These are phyloP conservation scores for Knoxdaviesia capensis DNA, from an alignment of 2,329 filamentous ascomycete species.

Conservation along the genomic window DNA sequence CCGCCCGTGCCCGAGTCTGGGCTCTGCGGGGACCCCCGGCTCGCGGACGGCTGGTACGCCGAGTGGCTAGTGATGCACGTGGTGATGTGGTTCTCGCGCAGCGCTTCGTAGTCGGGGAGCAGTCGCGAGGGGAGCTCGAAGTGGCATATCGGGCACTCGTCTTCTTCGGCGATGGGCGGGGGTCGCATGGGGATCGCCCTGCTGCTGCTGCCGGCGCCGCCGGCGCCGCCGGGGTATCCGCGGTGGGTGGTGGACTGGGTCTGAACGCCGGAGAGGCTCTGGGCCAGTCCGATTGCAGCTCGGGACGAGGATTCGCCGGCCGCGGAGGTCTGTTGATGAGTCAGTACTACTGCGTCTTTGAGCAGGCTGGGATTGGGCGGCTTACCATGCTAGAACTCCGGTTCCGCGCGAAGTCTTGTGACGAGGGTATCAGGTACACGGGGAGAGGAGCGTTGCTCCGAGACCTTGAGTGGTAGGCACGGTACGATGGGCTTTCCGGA, in stretches of 20 bases:
- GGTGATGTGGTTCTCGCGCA: slow-evolving; percentile 37
- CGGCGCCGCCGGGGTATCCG: too few species aligned
- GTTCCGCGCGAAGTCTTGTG: slow-evolving; percentile 10
- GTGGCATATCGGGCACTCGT: slow-evolving; percentile 64
- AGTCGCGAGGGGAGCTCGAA: slow-evolving; percentile 41
- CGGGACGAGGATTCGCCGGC: slow-evolving; percentile 15
- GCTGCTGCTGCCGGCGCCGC: too few species aligned
- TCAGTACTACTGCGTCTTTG: too few species aligned
- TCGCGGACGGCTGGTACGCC: slow-evolving; percentile 15
- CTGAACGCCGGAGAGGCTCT: too few species aligned
- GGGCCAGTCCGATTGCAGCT: slow-evolving; percentile 3
- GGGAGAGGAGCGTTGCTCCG: too few species aligned
- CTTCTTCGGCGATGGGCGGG: slow-evolving; percentile 44
- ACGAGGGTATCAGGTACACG: too few species aligned
- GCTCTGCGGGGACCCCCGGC: neutral
- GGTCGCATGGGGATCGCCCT: slow-evolving; percentile 10
- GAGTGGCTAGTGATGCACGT: slow-evolving; percentile 35
- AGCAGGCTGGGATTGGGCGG: too few species aligned
- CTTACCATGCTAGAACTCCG: slow-evolving; percentile 31
- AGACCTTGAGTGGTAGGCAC: too few species aligned
- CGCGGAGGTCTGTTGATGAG: neutral
- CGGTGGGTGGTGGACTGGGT: too few species aligned
- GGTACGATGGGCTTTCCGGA: slow-evolving; percentile 3
- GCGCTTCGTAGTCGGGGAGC: slow-evolving; percentile 30
- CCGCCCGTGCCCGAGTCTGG: neutral